Conservation (phyloP, 805 yeast species). For the Lipomyces sp. region DNA sequence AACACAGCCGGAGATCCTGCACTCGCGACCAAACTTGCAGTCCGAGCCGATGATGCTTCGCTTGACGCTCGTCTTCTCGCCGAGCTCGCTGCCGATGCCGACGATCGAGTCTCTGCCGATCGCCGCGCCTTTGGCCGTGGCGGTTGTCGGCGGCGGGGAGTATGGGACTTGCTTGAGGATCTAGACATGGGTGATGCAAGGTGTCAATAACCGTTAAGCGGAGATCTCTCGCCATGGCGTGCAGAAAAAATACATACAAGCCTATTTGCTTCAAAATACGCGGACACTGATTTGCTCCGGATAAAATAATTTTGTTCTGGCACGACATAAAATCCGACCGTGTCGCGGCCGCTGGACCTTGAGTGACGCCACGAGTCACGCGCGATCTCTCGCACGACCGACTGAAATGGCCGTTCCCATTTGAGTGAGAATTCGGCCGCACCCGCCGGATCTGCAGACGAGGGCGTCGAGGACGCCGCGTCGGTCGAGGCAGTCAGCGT, state of each 20-base stretch:
- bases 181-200: neutral
- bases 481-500: neutral
- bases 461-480: neutral
- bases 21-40: constrained; percentile 78
- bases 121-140: constrained; percentile 48
- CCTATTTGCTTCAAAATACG: constrained; percentile 88
- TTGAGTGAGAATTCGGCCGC: constrained; percentile 4
- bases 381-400: constrained; percentile 78
- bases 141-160: constrained; percentile 30
- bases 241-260: constrained; percentile 40
- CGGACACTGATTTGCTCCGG: constrained; percentile 72
- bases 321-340: constrained; percentile 62
- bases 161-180: constrained; percentile 28
- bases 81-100: constrained; percentile 63
- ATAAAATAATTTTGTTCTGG: constrained; percentile 65
- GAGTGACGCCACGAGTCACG: constrained; percentile 86
- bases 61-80: constrained; percentile 83
- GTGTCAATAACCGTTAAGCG: neutral
- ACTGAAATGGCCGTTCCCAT: constrained; percentile 19
- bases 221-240: too few relatives aligned
- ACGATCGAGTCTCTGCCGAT: constrained; percentile 85
- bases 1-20: constrained; percentile 84
- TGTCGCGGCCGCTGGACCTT: constrained; percentile 33
- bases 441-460: neutral
- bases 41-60: constrained; percentile 73